phyloP scores from a whole-genome alignment of 2,329 filamentous ascomycete species.

The Epichloe aotearoae region DNA sequence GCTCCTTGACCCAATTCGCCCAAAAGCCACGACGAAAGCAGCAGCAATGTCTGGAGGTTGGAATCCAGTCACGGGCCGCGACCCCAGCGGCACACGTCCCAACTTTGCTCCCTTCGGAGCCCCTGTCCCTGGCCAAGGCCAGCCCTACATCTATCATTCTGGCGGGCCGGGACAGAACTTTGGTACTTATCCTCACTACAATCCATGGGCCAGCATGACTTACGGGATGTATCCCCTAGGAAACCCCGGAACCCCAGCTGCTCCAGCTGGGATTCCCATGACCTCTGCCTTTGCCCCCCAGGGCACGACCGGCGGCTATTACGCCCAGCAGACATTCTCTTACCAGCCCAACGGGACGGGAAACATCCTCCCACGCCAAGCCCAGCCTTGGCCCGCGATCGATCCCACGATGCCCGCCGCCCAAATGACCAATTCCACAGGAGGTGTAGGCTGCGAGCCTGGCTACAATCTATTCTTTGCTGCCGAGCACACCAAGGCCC shows the following conservation, averaged over 20 bases:
- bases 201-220: conserved; percentile 13
- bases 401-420: conserved; percentile 35
- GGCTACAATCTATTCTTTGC: conserved; percentile 54
- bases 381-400: conserved; percentile 28
- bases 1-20: background rate
- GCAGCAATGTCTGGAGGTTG: conserved; percentile 24
- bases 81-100: conserved; percentile 20
- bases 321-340: conserved; percentile 15
- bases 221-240: conserved; percentile 14
- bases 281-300: background rate
- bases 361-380: conserved; percentile 23
- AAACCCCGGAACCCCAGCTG: conserved; percentile 3
- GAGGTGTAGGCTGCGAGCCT: conserved; percentile 44
- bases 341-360: conserved; percentile 26
- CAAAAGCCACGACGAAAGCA: background rate
- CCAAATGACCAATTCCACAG: conserved; percentile 42
- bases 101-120: conserved; percentile 20
- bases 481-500: conserved; percentile 42
- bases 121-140: conserved; percentile 21
- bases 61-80: conserved; percentile 27
- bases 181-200: conserved; percentile 12
- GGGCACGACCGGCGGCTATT: conserved; percentile 12
- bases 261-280: background rate
- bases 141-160: conserved; percentile 24
- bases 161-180: conserved; percentile 24